These are phyloP conservation scores for Penstemon newberryi DNA, from an alignment of 257 asterid species.

Conservation along the genomic window DNA sequence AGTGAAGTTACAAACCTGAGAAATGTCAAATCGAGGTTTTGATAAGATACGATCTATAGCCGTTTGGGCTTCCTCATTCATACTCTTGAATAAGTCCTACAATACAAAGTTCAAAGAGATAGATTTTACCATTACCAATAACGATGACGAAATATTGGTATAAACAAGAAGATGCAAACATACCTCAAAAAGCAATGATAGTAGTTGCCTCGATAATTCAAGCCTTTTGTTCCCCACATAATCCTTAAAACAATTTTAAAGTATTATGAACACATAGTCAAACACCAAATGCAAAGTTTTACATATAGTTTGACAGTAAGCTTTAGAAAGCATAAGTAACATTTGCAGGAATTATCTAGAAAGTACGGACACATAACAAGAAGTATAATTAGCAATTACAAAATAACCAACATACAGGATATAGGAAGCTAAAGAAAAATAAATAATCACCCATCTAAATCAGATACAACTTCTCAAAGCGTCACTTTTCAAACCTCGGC, in stretches of 20 bases:
- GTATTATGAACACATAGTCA: conserved; percentile 7
- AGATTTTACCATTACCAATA: not conserved
- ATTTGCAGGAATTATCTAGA: not conserved
- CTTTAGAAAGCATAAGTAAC: conserved; percentile 19
- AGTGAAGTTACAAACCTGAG: conserved; percentile 48
- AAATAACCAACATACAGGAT: not conserved
- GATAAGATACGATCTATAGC: conserved; percentile 39
- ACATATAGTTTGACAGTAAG: not conserved
- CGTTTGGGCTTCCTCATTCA: conserved; percentile 65
- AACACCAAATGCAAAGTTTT: conserved; percentile 18
- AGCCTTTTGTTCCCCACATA: conserved; percentile 94
- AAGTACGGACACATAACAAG: not conserved
- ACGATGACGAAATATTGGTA: conserved; percentile 1
- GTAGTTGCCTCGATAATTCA: conserved; percentile 88
- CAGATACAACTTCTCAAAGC: conserved; percentile 10
- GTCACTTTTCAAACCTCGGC: not conserved
- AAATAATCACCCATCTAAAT: conserved; percentile 11
- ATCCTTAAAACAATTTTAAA: conserved; percentile 46
- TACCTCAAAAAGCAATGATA: conserved; percentile 94
- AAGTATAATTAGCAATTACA: conserved; percentile 8
- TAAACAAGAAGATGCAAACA: conserved; percentile 21
- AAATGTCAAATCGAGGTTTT: conserved; percentile 54
- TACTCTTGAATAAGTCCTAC: conserved; percentile 88
- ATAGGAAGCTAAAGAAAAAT: not conserved
- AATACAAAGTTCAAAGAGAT: conserved; percentile 26